A percentile compares a stretch with the other conserved stretches of the same genome.
Conservation (phyloP, 2,329 filamentous ascomycete genomes). For the Mycosphaerelloides madeirae region DNA sequence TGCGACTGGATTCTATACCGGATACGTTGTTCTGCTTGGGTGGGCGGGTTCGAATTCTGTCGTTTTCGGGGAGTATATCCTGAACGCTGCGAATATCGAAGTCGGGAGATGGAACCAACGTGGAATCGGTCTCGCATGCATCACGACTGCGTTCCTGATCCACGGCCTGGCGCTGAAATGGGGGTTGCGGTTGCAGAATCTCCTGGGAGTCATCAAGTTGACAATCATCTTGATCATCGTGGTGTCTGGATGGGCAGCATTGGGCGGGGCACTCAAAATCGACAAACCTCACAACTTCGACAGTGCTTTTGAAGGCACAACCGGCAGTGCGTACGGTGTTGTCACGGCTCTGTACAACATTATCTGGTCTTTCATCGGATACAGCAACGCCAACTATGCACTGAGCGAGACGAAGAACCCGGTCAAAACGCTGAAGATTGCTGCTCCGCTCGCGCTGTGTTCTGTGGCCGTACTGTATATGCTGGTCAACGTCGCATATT, state of each 20-base stretch:
- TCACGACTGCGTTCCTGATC: slow-evolving; percentile 61
- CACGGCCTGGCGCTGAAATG: slow-evolving; percentile 61
- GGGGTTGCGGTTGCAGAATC: slow-evolving; percentile 63
- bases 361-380: slow-evolving; percentile 66
- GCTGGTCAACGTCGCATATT: slow-evolving; percentile 27
- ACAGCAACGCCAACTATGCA: slow-evolving; percentile 60
- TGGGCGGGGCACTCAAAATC: slow-evolving; percentile 57
- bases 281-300: slow-evolving; percentile 60
- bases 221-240: slow-evolving; percentile 62
- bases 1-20: slow-evolving; percentile 55
- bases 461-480: slow-evolving; percentile 25
- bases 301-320: slow-evolving; percentile 62
- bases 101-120: slow-evolving; percentile 64
- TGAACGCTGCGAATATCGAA: slow-evolving; percentile 59
- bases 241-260: slow-evolving; percentile 52
- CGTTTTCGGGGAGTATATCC: slow-evolving; percentile 66
- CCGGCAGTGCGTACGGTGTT: slow-evolving; percentile 60
- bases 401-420: slow-evolving; percentile 41
- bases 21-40: slow-evolving; percentile 58
- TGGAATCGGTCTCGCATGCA: slow-evolving; percentile 61
- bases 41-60: slow-evolving; percentile 65
- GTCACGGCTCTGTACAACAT: slow-evolving; percentile 69
- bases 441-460: slow-evolving; percentile 33
- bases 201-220: slow-evolving; percentile 63
- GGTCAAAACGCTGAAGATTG: slow-evolving; percentile 34